A percentile compares a stretch with the other conserved stretches of the same genome.
Conservation (phyloP, 208 protist species). For the Leishmania mexicana region DNA sequence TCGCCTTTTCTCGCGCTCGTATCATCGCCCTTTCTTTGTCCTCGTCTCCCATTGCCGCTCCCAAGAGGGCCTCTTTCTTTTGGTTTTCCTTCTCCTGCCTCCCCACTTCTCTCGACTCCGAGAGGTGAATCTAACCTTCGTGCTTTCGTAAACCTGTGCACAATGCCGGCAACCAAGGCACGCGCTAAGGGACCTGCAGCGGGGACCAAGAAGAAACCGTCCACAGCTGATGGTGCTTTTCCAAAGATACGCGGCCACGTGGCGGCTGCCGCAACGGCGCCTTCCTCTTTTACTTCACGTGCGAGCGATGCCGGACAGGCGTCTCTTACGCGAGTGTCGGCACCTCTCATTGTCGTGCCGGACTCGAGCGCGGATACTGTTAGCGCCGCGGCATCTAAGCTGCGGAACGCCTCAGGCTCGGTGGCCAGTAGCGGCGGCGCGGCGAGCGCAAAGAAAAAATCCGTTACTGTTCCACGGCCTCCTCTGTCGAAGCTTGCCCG, state of each 20-base stretch:
- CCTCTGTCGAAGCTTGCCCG: slow-evolving; percentile 3
- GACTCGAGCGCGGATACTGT: not conserved
- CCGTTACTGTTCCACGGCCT: slow-evolving; percentile 1
- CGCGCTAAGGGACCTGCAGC: slow-evolving; percentile 2
- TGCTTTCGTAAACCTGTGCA: not conserved
- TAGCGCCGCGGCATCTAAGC: not conserved
- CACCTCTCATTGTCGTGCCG: not conserved
- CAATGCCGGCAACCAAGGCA: slow-evolving; percentile 9
- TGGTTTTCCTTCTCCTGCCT: not conserved
- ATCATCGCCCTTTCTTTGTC: not conserved
- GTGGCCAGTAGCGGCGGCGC: slow-evolving; percentile 18
- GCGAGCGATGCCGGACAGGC: not conserved
- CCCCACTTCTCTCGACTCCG: not conserved
- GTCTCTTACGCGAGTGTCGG: slow-evolving; percentile 9
- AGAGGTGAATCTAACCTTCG: not conserved
- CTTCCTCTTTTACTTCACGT: not conserved
- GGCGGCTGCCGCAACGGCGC: not conserved
- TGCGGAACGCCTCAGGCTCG: slow-evolving; percentile 24
- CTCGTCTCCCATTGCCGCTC: not conserved
- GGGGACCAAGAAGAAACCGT: slow-evolving; percentile 20
- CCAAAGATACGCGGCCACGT: slow-evolving; percentile 18
- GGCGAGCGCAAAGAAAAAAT: slow-evolving; percentile 16
- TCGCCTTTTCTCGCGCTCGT: not conserved
- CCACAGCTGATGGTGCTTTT: slow-evolving; percentile 3
- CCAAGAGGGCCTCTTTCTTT: not conserved